Evolutionary conservation across 2,329 filamentous ascomycete genomes (phyloP), one percentile per base, ranked within the genome.

Genomic region (Penicillium thymicola): DNA sequence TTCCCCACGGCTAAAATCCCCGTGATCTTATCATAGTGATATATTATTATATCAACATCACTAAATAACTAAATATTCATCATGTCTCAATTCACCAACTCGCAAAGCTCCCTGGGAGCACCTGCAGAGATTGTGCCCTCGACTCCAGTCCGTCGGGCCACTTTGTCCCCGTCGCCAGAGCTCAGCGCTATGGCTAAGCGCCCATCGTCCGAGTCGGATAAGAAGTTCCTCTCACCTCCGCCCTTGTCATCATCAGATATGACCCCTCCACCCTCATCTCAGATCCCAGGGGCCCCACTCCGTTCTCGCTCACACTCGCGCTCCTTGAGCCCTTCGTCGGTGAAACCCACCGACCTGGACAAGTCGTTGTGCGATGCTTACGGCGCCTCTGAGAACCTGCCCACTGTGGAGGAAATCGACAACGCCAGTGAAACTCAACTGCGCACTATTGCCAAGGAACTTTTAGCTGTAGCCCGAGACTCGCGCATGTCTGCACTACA

Each of bases 401-500:
- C 82, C 32, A 79, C 78, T 1, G 62, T 70, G 13, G 78, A 82
- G 27, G 79, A 85, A 47, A 78, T 86, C 61, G 78, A 78, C 51
- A 73, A 72, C 62, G 82, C 83, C 13, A 76, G 78, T 18, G 71
- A 79, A 16, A 74, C 80, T 3, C 78, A 82, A 60, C 73, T 87
- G 47, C 80, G 82, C 25, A 71, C 70, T 43, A 84, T 85, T 66
- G 78, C 83, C 34, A 76, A 78, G 72, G 78, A 79, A 23, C 75
- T 87, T 13, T 76, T 82, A 27, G 72, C 75, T 11, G 77, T 82
- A 16, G 72, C 85, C n/a, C 79, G 82, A 60, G 85, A 89, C 63
- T 81, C 85, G 54, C 90, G 94, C 68, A 92, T 92, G 79, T 89
- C 92, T 57, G 87, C 89, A 16, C 89, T 92, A 32, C 92, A 97